These are phyloP conservation scores for Drechslera avenae DNA, from an alignment of 2,329 filamentous ascomycete genomes.

Conservation along the genomic window DNA sequence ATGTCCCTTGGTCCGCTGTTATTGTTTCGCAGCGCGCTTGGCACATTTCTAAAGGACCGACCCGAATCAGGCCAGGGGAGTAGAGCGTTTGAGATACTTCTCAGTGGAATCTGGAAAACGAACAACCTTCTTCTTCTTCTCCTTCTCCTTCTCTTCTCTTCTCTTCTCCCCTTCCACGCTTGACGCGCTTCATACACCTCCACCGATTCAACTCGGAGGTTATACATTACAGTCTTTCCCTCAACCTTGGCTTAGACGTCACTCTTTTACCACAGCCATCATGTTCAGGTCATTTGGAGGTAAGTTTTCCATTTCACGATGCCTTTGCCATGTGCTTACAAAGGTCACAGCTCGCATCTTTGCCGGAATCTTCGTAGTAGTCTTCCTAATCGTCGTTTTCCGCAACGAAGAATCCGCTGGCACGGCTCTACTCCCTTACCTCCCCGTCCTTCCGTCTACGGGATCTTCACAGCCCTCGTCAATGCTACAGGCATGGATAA, in stretches of 20 bases:
- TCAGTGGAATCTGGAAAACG: background rate
- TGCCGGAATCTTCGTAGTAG: slow-evolving; percentile 27
- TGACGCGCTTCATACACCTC: slow-evolving; percentile 3
- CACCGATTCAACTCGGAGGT: slow-evolving; percentile 22
- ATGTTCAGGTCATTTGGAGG: slow-evolving; percentile 33
- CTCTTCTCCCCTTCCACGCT: background rate
- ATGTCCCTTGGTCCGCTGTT: slow-evolving; percentile 7
- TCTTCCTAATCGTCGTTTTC: slow-evolving; percentile 34
- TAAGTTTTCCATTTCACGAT: background rate
- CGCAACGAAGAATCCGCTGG: slow-evolving; percentile 31
- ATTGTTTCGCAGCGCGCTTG: slow-evolving; percentile 13
- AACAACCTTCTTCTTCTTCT: background rate
- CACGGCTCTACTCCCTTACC: slow-evolving; percentile 29
- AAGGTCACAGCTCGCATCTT: slow-evolving; percentile 24
- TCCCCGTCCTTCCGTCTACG: slow-evolving; percentile 25
- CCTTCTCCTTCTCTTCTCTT: background rate
- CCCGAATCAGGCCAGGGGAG: background rate
- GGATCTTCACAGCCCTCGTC: slow-evolving; percentile 19
- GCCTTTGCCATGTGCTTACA: slow-evolving; percentile 6
- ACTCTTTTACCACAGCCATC: slow-evolving; percentile 1
- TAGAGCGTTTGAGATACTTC: background rate
- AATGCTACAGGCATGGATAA: slow-evolving; percentile 30
- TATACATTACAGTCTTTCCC: background rate
- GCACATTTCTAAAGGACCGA: slow-evolving; percentile 8
- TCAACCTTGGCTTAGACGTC: slow-evolving; percentile 2